phyloP scores from a whole-genome alignment of 73 alveolate genomes.

The Effrenium voratum region DNA sequence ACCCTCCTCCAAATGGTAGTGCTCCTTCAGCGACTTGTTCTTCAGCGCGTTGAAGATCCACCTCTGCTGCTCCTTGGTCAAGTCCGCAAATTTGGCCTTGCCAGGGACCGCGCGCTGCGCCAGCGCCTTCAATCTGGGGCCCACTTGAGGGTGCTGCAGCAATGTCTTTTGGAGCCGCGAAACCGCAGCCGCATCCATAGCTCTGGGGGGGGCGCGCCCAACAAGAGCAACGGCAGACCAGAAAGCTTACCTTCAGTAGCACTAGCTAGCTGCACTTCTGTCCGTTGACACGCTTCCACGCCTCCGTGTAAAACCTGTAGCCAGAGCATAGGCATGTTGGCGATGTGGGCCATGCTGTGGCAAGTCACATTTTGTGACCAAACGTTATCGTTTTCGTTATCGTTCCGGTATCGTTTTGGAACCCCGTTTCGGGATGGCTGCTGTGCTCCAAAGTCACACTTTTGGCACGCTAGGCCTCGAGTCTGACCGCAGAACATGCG shows the following conservation, averaged over 20 bases:
- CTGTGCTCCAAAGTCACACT: too few species aligned
- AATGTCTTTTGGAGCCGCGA: not conserved
- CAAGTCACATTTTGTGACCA: not conserved
- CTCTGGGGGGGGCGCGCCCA: not conserved
- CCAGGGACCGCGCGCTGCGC: not conserved
- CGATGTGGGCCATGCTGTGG: not conserved
- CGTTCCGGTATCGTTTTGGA: too few species aligned
- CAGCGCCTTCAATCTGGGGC: not conserved
- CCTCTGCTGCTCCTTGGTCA: not conserved
- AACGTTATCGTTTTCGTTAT: too few species aligned
- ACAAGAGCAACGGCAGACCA: not conserved
- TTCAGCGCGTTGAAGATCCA: not conserved
- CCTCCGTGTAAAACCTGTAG: not conserved
- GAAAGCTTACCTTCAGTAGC: not conserved
- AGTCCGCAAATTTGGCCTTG: not conserved
- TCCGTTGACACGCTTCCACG: not conserved
- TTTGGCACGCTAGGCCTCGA: too few species aligned
- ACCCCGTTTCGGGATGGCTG: too few species aligned
- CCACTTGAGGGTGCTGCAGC: not conserved
- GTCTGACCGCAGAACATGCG: too few species aligned
- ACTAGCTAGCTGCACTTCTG: not conserved
- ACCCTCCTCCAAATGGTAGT: not conserved
- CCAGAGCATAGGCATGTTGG: too few species aligned
- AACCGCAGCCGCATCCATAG: not conserved
- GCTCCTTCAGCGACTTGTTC: not conserved